Percentiles rank a stretch among this genome's conserved stretches.
phyloP scores from a whole-genome alignment of 2,329 filamentous ascomycete genomes.

The Microsporum canis region DNA sequence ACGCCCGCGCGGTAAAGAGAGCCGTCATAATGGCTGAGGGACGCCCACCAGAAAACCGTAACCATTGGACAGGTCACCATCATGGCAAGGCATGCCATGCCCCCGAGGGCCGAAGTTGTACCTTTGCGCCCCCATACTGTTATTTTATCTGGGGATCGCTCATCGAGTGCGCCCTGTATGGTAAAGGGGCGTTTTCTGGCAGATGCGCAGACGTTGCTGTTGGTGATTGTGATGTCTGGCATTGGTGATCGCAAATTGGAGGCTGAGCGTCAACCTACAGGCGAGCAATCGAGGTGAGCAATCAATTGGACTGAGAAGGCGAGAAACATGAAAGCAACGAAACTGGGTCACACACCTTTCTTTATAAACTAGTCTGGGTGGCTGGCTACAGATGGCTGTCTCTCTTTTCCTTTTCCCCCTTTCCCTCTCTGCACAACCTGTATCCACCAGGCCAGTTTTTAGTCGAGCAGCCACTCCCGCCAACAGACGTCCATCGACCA shows the following conservation, averaged over 20 bases:
- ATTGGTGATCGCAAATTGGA: background rate
- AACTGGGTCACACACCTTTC: background rate
- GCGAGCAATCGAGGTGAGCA: background rate
- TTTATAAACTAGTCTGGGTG: background rate
- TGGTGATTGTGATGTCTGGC: slow-evolving; percentile 1
- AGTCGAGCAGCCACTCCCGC: background rate
- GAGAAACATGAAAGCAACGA: background rate
- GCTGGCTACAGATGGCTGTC: background rate
- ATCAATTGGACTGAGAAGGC: background rate
- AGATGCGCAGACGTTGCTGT: slow-evolving; percentile 1
- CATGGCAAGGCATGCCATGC: background rate
- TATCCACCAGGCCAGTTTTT: background rate
- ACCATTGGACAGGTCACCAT: background rate
- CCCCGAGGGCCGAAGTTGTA: background rate
- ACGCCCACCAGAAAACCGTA: background rate
- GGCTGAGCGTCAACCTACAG: background rate
- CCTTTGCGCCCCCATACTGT: slow-evolving; percentile 2
- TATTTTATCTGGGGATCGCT: background rate
- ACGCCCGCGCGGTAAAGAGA: background rate
- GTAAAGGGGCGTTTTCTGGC: slow-evolving; percentile 1
- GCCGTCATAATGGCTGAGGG: background rate
- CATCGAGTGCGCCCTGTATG: background rate
- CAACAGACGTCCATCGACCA: background rate
- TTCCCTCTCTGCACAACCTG: background rate
- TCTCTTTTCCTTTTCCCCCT: background rate